Base-by-base conservation (phyloP, 257 asterid species). In the Primulina eburnea region DNA sequence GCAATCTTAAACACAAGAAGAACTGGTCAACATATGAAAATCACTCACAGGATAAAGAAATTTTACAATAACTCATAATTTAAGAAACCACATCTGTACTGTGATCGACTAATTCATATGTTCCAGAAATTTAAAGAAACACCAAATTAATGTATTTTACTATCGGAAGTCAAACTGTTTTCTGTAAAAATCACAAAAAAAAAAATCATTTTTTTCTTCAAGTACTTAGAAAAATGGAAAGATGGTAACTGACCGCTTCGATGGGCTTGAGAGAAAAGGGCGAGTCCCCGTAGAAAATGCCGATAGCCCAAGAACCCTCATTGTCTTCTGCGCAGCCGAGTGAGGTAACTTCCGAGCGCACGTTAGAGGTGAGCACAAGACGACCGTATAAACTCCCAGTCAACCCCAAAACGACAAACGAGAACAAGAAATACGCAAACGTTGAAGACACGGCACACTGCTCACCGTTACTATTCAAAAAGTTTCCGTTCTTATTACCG, bases 251-350 rank as follows among this genome's bases (percentile, higher is more conserved):
- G 77, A 94, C 99, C 78, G 77, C 86, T 88, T 94, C 99, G 73
- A 94, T 85, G 78, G 99, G 98, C 74, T 83, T 88, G 72, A 94
- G 99, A 43, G 89, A 74, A 68, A 94, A 89, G 20, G 99, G 99
- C 11, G 97, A 91, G 65, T 94, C 89, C 8, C 99, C 99, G 62
- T 86, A 85, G 84, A 79, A 91, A 76, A 91, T 82, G 50, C 99
- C 99, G 57, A 94, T 52, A 40, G 97, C 81, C 99, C 99, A 94
- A 0, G 97, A 94, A 24, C 99, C 99, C 77, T 91, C 99, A 72
- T 79, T 84, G 78, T 94, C 99, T 47, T 88, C 89, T 21, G 68
- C 76, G 64, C 97, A 94, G 0, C 97, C 99, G 33, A 77, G 32
- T 47, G 76, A 40, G 72, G 84, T 75, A 65, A 84, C 70, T 69